These are phyloP conservation scores for Coemansia furcata DNA, from an alignment of 192 early-diverging fungal species.

Conservation along the genomic window DNA sequence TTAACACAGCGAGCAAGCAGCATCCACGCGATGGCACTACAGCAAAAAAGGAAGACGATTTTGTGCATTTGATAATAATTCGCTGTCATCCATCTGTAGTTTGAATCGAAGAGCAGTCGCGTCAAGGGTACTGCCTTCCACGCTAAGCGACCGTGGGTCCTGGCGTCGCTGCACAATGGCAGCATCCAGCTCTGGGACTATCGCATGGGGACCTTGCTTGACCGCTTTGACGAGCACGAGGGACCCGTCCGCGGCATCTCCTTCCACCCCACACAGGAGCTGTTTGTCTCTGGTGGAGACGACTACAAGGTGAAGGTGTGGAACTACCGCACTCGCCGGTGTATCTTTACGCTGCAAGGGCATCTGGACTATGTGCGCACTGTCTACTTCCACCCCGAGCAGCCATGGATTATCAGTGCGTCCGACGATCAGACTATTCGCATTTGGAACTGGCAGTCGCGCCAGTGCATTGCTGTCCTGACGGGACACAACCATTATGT, in stretches of 20 bases:
- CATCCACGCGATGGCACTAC: not conserved
- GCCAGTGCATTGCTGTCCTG: slow-evolving; percentile 94
- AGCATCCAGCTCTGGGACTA: slow-evolving; percentile 99
- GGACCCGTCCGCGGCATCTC: slow-evolving; percentile 96
- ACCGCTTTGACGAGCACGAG: slow-evolving; percentile 99
- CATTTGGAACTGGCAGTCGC: slow-evolving; percentile 99
- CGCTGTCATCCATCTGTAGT: slow-evolving; percentile 55
- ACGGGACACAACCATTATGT: slow-evolving; percentile 99
- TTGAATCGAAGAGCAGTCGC: slow-evolving; percentile 98
- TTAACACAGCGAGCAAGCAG: not conserved
- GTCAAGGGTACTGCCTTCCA: slow-evolving; percentile 97
- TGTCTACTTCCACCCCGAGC: slow-evolving; percentile 95
- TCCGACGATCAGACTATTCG: slow-evolving; percentile 99
- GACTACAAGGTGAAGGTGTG: slow-evolving; percentile 99
- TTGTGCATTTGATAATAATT: too few species aligned
- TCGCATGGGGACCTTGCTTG: slow-evolving; percentile 96
- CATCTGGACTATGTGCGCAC: slow-evolving; percentile 98
- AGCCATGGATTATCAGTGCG: slow-evolving; percentile 95
- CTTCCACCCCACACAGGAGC: slow-evolving; percentile 93
- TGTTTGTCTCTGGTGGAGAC: slow-evolving; percentile 98
- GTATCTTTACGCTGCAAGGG: slow-evolving; percentile 94
- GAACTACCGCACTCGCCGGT: slow-evolving; percentile 97
- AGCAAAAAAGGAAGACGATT: not conserved
- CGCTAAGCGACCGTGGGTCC: slow-evolving; percentile 97
- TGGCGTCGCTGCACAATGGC: slow-evolving; percentile 96